Conservation (phyloP, 1,284 basidiomycete species). For the Hemileia vastatrix region DNA sequence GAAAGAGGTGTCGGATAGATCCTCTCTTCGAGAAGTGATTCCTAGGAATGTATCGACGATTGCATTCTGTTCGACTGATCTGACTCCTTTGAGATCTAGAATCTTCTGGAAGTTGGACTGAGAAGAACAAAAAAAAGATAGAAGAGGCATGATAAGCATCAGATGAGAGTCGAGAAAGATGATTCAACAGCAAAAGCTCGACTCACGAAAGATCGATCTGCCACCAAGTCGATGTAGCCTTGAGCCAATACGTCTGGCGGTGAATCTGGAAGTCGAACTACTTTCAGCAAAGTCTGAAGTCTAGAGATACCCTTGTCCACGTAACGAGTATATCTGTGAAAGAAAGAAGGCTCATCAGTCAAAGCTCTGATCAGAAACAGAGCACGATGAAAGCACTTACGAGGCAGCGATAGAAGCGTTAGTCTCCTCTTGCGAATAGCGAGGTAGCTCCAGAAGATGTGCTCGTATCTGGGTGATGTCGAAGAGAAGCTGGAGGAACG, state of each 20-base stretch:
- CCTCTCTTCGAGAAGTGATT: background rate
- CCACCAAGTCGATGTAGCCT: constrained; percentile 33
- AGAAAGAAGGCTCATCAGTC: too few relatives aligned
- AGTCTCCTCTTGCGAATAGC: too few relatives aligned
- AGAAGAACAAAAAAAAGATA: background rate
- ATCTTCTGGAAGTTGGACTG: constrained; percentile 32
- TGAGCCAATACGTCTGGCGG: constrained; percentile 26
- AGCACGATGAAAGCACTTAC: background rate
- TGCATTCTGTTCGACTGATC: background rate
- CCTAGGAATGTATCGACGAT: background rate
- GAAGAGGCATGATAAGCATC: too few relatives aligned
- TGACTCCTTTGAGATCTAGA: background rate
- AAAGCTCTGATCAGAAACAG: background rate
- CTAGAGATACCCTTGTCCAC: constrained; percentile 30
- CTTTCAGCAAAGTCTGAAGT: constrained; percentile 30
- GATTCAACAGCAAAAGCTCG: background rate
- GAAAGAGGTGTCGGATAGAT: constrained; percentile 6
- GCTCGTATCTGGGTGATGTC: too few relatives aligned
- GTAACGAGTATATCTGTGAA: constrained; percentile 30
- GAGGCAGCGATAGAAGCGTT: too few relatives aligned
- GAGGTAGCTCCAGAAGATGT: too few relatives aligned
- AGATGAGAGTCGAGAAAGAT: background rate
- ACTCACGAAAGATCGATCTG: constrained; percentile 32
- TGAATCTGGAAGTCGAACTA: constrained; percentile 27
- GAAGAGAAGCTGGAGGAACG: constrained; percentile 31